These are phyloP conservation scores for Plectranthus barbatus DNA, from an alignment of 257 asterid genomes.

Conservation along the genomic window DNA sequence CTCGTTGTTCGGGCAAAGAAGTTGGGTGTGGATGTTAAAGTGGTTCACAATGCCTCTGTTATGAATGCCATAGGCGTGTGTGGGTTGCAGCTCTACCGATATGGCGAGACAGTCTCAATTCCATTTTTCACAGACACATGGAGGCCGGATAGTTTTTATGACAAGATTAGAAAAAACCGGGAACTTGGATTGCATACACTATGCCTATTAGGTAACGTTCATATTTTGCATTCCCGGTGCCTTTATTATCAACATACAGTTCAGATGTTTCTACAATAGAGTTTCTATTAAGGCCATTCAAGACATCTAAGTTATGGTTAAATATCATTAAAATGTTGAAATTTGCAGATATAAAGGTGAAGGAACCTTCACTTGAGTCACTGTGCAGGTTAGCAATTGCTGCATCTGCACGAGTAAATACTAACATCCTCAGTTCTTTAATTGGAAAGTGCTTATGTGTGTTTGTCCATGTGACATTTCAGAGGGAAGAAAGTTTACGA, in stretches of 20 bases:
- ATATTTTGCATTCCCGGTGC: not conserved
- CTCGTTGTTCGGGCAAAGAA: slow-evolving; percentile 88
- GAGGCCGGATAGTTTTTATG: slow-evolving; percentile 95
- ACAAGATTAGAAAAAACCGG: slow-evolving; percentile 58
- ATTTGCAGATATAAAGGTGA: slow-evolving; percentile 73
- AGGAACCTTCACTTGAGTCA: slow-evolving; percentile 82
- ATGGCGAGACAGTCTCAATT: slow-evolving; percentile 82
- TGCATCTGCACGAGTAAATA: not conserved
- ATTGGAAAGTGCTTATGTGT: not conserved
- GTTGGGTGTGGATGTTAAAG: slow-evolving; percentile 65
- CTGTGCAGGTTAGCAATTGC: slow-evolving; percentile 65
- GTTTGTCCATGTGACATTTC: slow-evolving; percentile 4
- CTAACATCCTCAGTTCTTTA: not conserved
- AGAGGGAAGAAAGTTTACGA: slow-evolving; percentile 86
- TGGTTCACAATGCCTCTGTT: slow-evolving; percentile 88
- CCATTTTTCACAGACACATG: slow-evolving; percentile 91
- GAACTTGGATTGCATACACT: slow-evolving; percentile 73
- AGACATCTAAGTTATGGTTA: not conserved
- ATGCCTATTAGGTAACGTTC: slow-evolving; percentile 66
- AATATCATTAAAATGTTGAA: slow-evolving; percentile 1
- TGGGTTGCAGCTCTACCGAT: slow-evolving; percentile 84
- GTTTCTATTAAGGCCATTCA: not conserved
- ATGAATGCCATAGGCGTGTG: slow-evolving; percentile 95
- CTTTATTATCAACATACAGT: not conserved
- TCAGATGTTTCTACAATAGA: not conserved